These are phyloP conservation scores for Houttuynia cordata DNA, from an alignment of 164 flowering plant genomes.

Conservation along the genomic window DNA sequence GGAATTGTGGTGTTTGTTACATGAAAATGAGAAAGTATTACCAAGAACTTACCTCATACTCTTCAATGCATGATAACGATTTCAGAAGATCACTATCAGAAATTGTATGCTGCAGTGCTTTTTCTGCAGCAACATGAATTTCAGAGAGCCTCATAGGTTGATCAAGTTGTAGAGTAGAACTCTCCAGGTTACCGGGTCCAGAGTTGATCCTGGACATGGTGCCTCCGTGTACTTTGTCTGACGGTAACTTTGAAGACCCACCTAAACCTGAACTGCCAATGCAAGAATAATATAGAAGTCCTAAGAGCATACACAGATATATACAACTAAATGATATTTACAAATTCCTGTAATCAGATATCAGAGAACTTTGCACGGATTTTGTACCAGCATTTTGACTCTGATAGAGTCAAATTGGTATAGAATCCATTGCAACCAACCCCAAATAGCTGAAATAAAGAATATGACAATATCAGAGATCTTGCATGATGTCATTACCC, in stretches of 20 bases:
- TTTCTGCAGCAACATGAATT: conserved; percentile 86
- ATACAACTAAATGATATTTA: not conserved
- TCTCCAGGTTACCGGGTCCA: conserved; percentile 74
- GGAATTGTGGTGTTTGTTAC: too few species aligned
- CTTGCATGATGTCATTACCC: conserved; percentile 39
- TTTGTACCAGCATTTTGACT: too few species aligned
- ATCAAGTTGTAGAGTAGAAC: conserved; percentile 37
- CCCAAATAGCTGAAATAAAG: too few species aligned
- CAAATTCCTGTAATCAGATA: not conserved
- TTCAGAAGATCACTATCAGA: conserved; percentile 64
- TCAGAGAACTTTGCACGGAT: too few species aligned
- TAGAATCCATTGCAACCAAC: too few species aligned
- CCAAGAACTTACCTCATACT: conserved; percentile 58
- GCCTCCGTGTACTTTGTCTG: conserved; percentile 30
- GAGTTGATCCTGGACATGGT: conserved; percentile 72
- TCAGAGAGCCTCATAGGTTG: conserved; percentile 97
- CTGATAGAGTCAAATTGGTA: too few species aligned
- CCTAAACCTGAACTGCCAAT: conserved; percentile 65
- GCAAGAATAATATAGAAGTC: conserved; percentile 6
- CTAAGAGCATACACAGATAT: too few species aligned
- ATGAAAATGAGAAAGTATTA: too few species aligned
- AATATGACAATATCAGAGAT: too few species aligned
- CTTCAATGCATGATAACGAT: conserved; percentile 55
- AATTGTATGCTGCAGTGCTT: conserved; percentile 60
- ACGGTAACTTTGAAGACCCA: conserved; percentile 25